Conservation (phyloP, 2,329 filamentous ascomycete species). For the Stagonosporopsis cucurbitacearum region DNA sequence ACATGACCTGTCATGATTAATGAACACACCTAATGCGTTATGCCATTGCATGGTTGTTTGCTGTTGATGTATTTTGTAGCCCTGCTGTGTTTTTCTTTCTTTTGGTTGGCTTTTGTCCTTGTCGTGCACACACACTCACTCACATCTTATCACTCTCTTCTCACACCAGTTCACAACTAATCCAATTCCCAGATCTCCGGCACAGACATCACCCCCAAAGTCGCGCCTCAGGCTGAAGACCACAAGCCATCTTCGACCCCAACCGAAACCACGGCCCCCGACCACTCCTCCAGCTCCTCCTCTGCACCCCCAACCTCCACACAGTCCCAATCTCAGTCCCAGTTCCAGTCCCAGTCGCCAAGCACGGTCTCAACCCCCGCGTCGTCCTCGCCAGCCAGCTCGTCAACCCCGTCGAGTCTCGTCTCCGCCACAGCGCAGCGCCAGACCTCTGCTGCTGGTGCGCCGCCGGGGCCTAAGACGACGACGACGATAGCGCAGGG, state of each 20-base stretch:
- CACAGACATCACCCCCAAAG: neutral
- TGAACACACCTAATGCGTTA: constrained; percentile 8
- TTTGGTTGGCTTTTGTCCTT: neutral
- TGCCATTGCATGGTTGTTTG: constrained; percentile 2
- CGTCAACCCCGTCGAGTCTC: neutral
- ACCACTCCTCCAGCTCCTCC: neutral
- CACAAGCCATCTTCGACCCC: neutral
- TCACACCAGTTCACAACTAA: neutral
- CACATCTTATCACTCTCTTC: neutral
- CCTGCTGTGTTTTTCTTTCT: neutral
- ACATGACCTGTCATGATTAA: constrained; percentile 11
- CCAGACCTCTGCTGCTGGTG: constrained; percentile 1
- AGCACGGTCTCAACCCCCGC: neutral
- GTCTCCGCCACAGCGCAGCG: neutral
- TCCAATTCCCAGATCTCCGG: constrained; percentile 5
- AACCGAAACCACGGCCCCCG: neutral
- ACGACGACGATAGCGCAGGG: neutral
- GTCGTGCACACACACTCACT: neutral
- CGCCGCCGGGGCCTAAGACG: neutral
- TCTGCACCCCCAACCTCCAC: neutral
- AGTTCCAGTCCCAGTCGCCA: no score
- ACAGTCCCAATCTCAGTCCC: neutral
- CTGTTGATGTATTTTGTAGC: constrained; percentile 3
- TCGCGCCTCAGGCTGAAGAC: constrained; percentile 1
- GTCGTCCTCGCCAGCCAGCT: neutral